Base-by-base conservation (phyloP, 225 moss, liverwort and hornwort genomes). In the Polytrichum formosum region DNA sequence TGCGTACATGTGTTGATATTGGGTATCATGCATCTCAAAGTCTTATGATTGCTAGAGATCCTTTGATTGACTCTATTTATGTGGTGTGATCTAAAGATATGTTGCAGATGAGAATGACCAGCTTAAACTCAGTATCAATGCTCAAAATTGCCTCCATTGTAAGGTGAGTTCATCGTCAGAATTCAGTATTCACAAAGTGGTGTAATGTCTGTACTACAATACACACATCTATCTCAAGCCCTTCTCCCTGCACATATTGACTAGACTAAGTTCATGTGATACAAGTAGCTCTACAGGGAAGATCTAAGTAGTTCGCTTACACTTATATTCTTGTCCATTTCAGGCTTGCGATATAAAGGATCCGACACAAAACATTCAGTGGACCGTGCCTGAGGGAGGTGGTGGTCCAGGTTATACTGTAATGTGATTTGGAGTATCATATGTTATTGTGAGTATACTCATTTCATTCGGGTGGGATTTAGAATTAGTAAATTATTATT, bases 121-220 rank as follows among this genome's bases (percentile, higher is more conserved):
- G 26, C 75, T 75, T 55, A 83, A 84, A 67, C 77, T 94, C 67
- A 84, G 76, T 63, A 90, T 94, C 56, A 94, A 91, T 77, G 93
- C 93, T 74, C 93, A 94, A 73, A 94, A 94, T 79, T 94, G 91
- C 74, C 91, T 94, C 61, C 93, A 94, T 77, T 94, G 93, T 84
- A 94, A 94, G 93, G 93, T 90, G 53, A 55, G 68, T 70, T 54
- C 19, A 37, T 31, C 10, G 2, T 33, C 37, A 2, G 19, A 19
- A 13, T 22, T 65, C 30, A 37, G 5, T 9, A 9, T 13, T 46
- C 4, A 46, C 46, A 46, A 46, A 16, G 46, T 46, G 46, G 46
- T 46, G 46, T 46, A 46, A 46, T 46, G 16, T 0, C 46, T 13
- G 13, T 46, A 13, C 13, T 46, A 16, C 46, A 46, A 13, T 30